phyloP scores from a whole-genome alignment of 352 stramenopile genomes.

The Phytopythium kandeliae region DNA sequence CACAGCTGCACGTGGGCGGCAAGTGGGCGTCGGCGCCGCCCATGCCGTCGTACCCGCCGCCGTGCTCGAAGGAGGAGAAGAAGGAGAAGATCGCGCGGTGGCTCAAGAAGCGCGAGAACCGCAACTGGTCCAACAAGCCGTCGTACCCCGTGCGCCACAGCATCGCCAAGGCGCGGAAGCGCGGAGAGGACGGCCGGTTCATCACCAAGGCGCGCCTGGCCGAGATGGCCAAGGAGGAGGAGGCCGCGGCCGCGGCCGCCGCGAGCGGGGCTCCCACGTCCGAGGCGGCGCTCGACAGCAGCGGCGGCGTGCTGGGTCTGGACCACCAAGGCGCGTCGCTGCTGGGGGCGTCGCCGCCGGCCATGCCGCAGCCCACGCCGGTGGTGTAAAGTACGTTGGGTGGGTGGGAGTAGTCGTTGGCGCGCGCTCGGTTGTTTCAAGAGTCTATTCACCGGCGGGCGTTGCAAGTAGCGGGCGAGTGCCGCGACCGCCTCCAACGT shows the following conservation, averaged over 20 bases:
- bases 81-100: slow-evolving; percentile 81
- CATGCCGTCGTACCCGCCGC: slow-evolving; percentile 69
- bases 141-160: slow-evolving; percentile 80
- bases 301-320: slow-evolving; percentile 9
- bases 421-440: too few relatives aligned
- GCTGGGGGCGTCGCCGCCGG: slow-evolving; percentile 13
- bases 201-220: slow-evolving; percentile 72
- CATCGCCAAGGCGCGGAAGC: slow-evolving; percentile 79
- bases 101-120: slow-evolving; percentile 80
- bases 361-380: slow-evolving; percentile 20
- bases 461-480: too few relatives aligned
- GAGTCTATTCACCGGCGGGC: too few relatives aligned
- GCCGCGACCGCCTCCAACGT: too few relatives aligned
- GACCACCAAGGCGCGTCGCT: slow-evolving; percentile 4
- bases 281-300: too few relatives aligned
- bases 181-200: slow-evolving; percentile 76
- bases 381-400: slow-evolving; percentile 17
- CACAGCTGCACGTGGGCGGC: slow-evolving; percentile 34
- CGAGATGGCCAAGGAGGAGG: slow-evolving; percentile 61
- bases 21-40: slow-evolving; percentile 68
- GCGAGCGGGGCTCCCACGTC: too few relatives aligned
- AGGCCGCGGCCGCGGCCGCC: slow-evolving; percentile 23
- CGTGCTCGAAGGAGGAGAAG: slow-evolving; percentile 80
- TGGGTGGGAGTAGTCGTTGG: too few relatives aligned
- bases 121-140: slow-evolving; percentile 83